phyloP scores from a whole-genome alignment of 306 rosid species.

The Prunus fruticosa region DNA sequence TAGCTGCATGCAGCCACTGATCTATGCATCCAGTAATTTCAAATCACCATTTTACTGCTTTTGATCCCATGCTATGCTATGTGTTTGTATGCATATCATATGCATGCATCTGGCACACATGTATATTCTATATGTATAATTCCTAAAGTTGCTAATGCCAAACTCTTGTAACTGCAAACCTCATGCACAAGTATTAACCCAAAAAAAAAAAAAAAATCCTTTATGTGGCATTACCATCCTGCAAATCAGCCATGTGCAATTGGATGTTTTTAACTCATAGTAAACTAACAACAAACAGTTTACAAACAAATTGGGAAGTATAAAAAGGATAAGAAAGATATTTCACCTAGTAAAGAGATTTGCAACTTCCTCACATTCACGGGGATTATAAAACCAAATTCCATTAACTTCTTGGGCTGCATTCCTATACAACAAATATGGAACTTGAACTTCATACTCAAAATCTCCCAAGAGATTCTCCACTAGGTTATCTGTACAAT shows the following conservation, averaged over 20 bases:
- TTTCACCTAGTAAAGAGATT: constrained; percentile 73
- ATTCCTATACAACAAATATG: constrained; percentile 84
- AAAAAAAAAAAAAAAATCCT: background rate
- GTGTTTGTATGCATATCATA: background rate
- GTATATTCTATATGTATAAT: background rate
- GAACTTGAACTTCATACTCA: constrained; percentile 88
- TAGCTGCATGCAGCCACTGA: background rate
- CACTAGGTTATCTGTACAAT: constrained; percentile 77
- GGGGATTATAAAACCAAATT: constrained; percentile 93
- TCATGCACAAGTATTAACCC: background rate
- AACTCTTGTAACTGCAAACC: constrained; percentile 6
- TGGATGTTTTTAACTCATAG: background rate
- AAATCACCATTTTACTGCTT: background rate
- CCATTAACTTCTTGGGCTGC: constrained; percentile 96
- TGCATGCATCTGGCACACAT: background rate
- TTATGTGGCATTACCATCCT: background rate
- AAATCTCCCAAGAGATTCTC: constrained; percentile 93
- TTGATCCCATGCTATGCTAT: background rate
- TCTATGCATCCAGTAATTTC: background rate
- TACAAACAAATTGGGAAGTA: background rate
- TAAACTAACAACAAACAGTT: background rate
- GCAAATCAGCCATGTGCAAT: background rate
- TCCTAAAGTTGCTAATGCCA: background rate
- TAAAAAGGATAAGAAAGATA: constrained; percentile 9
- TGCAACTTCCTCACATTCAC: constrained; percentile 94